These are phyloP conservation scores for Rhododendron kiyosumense DNA, from an alignment of 148 eudicot species.

Conservation along the genomic window DNA sequence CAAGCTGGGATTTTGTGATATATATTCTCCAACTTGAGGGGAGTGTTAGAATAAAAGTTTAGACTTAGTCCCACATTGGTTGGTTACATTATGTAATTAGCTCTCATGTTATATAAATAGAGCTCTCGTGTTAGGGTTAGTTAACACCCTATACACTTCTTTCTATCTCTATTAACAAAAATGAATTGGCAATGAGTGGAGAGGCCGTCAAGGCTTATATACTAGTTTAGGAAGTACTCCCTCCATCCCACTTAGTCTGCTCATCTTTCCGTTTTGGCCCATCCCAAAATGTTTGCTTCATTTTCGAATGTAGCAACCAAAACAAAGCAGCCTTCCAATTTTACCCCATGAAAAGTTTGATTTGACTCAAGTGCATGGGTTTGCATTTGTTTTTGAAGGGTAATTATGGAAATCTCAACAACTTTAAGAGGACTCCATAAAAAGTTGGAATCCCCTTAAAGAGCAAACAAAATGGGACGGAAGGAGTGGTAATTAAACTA, in stretches of 20 bases:
- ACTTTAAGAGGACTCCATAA: no score
- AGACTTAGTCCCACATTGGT: no score
- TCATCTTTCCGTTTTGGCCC: not conserved
- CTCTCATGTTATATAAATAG: no score
- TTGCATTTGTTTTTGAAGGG: not conserved
- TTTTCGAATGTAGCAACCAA: not conserved
- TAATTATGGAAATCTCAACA: not conserved
- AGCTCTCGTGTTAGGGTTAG: no score
- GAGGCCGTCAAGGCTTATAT: not conserved
- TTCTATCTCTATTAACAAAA: no score
- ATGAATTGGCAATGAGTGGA: not conserved
- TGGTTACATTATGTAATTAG: no score
- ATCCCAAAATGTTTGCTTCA: not conserved
- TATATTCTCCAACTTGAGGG: no score
- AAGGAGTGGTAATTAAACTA: not conserved
- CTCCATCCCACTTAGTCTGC: not conserved
- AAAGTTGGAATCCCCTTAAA: not conserved
- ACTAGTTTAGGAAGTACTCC: not conserved
- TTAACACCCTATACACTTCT: no score
- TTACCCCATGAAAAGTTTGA: not conserved
- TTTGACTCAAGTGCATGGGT: not conserved
- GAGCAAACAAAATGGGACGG: not conserved
- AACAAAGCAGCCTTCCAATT: not conserved
- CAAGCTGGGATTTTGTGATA: no score
- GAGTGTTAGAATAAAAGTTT: no score